phyloP scores from a whole-genome alignment of 73 alveolate species.

The Symbiodinium pilosum region DNA sequence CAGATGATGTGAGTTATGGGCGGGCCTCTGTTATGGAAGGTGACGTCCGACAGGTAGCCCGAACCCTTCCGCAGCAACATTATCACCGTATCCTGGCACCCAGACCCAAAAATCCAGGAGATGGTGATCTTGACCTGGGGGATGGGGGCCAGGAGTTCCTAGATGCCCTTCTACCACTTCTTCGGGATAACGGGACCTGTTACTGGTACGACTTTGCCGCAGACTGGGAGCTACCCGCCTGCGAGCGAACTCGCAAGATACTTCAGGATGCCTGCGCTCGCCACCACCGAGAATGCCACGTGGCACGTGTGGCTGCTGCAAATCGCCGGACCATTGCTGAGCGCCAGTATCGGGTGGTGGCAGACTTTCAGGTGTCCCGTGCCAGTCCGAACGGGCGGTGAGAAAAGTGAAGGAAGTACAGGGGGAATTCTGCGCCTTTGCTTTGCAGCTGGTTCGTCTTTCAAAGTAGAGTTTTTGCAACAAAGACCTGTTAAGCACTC shows the following conservation, averaged over 20 bases:
- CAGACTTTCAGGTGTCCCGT: conserved; percentile 59
- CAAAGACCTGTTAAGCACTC: too few species aligned
- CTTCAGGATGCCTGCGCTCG: conserved; percentile 18
- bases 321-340: conserved; percentile 81
- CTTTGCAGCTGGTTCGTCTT: too few species aligned
- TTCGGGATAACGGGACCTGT: conserved; percentile 33
- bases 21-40: conserved; percentile 27
- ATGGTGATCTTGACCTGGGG: conserved; percentile 66
- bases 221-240: conserved; percentile 89
- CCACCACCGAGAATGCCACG: conserved; percentile 24
- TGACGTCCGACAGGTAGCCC: conserved; percentile 31
- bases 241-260: conserved; percentile 30
- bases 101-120: conserved; percentile 70
- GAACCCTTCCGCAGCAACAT: conserved; percentile 12
- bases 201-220: conserved; percentile 93
- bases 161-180: conserved; percentile 23
- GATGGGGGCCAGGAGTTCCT: conserved; percentile 78
- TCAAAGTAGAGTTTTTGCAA: too few species aligned
- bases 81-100: conserved; percentile 73
- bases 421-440: not conserved
- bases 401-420: not conserved
- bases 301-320: conserved; percentile 50
- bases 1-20: not conserved
- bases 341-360: conserved; percentile 80
- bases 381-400: conserved; percentile 8